These are phyloP conservation scores for Colletotrichum plurivorum DNA, from an alignment of 2,329 filamentous ascomycete species.

Conservation along the genomic window DNA sequence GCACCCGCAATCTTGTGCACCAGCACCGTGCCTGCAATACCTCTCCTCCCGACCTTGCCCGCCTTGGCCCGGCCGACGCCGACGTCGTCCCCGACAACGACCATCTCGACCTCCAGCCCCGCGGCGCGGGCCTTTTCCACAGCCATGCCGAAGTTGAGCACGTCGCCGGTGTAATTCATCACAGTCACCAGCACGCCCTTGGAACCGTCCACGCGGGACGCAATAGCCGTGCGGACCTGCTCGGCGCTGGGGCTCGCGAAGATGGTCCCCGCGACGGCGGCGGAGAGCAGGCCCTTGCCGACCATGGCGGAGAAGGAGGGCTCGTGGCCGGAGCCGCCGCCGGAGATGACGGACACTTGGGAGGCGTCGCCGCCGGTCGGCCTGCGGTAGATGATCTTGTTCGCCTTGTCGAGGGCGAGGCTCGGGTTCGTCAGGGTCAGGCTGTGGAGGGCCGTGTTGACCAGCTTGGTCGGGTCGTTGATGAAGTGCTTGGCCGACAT, in stretches of 20 bases:
- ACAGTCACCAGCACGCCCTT: conserved; percentile 89
- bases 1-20: conserved; percentile 94
- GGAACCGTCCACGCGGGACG: conserved; percentile 76
- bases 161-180: conserved; percentile 94
- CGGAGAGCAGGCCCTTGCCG: conserved; percentile 79
- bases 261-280: conserved; percentile 85
- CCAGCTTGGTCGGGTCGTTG: conserved; percentile 84
- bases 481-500: conserved; percentile 87
- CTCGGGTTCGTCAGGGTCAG: conserved; percentile 89
- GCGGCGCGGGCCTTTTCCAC: conserved; percentile 91
- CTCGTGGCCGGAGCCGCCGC: conserved; percentile 89
- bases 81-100: conserved; percentile 92
- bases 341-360: conserved; percentile 86
- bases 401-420: conserved; percentile 80
- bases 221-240: conserved; percentile 75
- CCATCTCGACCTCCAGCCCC: conserved; percentile 86
- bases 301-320: conserved; percentile 85
- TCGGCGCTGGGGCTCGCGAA: conserved; percentile 83
- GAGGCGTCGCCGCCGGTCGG: conserved; percentile 59
- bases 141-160: conserved; percentile 93
- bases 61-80: conserved; percentile 85
- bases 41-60: conserved; percentile 92
- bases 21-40: conserved; percentile 91
- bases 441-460: conserved; percentile 81
- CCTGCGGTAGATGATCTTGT: conserved; percentile 88